A percentile compares a stretch with the other conserved stretches of the same genome.
Conservation (phyloP, 257 asterid species). For the Solanum corneliomulleri region DNA sequence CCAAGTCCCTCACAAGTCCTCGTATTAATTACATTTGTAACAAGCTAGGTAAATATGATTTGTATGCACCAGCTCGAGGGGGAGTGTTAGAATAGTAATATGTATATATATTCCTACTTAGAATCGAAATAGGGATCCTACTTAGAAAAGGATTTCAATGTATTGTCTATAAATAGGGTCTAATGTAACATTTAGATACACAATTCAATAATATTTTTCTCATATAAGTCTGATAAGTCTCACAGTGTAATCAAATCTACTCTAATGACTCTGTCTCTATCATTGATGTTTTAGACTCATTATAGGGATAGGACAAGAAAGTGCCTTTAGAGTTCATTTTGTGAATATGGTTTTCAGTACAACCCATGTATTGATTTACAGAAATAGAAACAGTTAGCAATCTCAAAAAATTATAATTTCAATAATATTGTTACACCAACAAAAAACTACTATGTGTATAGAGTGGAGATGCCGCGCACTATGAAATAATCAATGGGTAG, state of each 20-base stretch:
- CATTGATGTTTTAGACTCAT: background rate
- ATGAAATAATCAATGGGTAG: background rate
- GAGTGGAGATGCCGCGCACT: background rate
- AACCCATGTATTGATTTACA: background rate
- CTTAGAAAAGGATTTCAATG: too few relatives aligned
- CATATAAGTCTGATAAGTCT: too few relatives aligned
- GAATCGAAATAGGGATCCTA: too few relatives aligned
- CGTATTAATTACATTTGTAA: too few relatives aligned
- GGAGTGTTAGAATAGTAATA: too few relatives aligned
- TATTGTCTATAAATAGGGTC: too few relatives aligned
- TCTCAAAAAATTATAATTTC: background rate
- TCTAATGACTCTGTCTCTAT: background rate
- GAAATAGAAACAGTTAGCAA: background rate
- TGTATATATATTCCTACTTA: too few relatives aligned
- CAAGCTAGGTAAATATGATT: too few relatives aligned
- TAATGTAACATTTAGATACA: too few relatives aligned
- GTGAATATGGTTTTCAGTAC: background rate
- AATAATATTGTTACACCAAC: background rate
- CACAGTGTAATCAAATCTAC: background rate
- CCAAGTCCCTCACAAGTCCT: too few relatives aligned
- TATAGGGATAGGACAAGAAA: background rate
- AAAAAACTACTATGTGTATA: background rate
- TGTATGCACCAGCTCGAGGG: too few relatives aligned
- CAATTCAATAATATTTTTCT: too few relatives aligned
- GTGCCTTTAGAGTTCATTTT: background rate